Evolutionary conservation across 1,284 basidiomycete genomes (phyloP).

Genomic region (Cystobasidium sp.): DNA sequence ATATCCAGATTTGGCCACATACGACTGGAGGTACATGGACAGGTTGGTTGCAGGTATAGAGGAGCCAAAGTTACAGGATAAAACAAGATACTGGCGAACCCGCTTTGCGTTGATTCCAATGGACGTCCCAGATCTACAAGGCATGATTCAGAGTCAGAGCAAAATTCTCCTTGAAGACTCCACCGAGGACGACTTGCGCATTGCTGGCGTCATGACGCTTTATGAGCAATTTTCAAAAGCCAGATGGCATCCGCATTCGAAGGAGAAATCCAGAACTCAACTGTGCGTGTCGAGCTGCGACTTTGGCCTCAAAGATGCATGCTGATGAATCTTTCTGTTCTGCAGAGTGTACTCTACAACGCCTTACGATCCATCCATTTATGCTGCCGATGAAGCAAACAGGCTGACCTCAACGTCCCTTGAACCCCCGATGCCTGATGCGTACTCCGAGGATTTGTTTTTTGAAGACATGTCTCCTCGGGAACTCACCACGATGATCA

Average conservation of each 20-base stretch:
- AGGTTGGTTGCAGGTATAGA: constrained; percentile 57
- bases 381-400: constrained; percentile 28
- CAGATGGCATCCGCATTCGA: constrained; percentile 22
- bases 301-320: too few relatives aligned
- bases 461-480: constrained; percentile 52
- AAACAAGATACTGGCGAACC: constrained; percentile 85
- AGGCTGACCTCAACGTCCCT: constrained; percentile 3
- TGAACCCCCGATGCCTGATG: constrained; percentile 25
- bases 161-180: constrained; percentile 54
- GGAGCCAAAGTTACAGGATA: constrained; percentile 51
- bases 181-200: constrained; percentile 82
- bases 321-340: not conserved
- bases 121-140: constrained; percentile 64
- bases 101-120: constrained; percentile 93
- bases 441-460: constrained; percentile 33
- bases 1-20: constrained; percentile 35
- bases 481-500: constrained; percentile 74
- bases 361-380: constrained; percentile 18
- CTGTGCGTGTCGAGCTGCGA: too few relatives aligned
- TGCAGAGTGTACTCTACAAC: constrained; percentile 29
- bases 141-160: constrained; percentile 63
- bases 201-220: constrained; percentile 88
- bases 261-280: constrained; percentile 22
- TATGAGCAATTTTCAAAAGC: constrained; percentile 71
- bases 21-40: constrained; percentile 58